Evolutionary conservation across 345 rosid species (phyloP), one percentile per base, ranked within the genome.

Genomic region (Gossypium bickii): DNA sequence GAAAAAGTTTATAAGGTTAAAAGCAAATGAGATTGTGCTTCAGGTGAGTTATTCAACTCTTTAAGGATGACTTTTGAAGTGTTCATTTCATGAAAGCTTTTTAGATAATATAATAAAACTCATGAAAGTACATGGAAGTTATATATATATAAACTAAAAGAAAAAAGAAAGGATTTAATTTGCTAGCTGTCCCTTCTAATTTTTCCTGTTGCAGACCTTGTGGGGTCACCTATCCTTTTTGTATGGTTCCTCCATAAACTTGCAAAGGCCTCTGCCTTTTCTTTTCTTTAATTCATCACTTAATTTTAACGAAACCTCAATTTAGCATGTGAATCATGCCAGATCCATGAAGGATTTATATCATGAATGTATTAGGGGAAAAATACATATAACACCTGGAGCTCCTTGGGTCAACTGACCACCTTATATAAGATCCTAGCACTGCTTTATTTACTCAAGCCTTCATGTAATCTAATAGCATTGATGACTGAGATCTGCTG

Each of bases 1-100:
- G 80, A 93, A 83, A 84, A 92, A 88, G 82, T 86, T 83, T 69
- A 89, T 94, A 79, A 94, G 85, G 87, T 81, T 94, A 87, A 94
- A 88, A 86, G 85, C 74, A 67, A 82, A 91, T 82, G 98, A 94
- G 85, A 82, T 85, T 81, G 93, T 89, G 53, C 92, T 92, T 74
- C 95, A 92, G 98, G 98, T 92, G 82, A 83, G 77, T 73, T 47
- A 51, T 68, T 79, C 49, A 73, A 47, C 74, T 61, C 38, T 62
- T 55, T 38, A 47, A 57, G 67, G 48, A 41, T 62, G 34, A 29
- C 2, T 16, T 61, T 56, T 43, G 15, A 52, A 16, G 34, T 15
- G 25, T 18, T 3, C 44, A 41, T 57, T 13, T 18, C 48, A 12
- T 57, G 53, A 38, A 56, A 55, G 15, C 74, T 25, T 55, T 57